Evolutionary conservation across 2,329 filamentous ascomycete genomes (phyloP).

Genomic region (Neofusicoccum sp.): DNA sequence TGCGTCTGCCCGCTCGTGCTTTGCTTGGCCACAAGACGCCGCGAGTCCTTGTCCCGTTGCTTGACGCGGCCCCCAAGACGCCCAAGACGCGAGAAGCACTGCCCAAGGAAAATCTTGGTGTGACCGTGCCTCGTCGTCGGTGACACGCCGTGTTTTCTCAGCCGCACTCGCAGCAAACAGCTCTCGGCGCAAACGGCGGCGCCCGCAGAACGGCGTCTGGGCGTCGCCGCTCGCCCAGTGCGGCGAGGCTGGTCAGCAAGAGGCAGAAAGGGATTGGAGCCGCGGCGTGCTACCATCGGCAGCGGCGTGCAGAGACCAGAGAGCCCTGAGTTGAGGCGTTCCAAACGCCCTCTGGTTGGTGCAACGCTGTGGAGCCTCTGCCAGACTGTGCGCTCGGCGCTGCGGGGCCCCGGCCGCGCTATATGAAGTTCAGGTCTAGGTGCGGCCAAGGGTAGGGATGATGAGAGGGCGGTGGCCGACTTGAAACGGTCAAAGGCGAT

Average conservation of each 20-base stretch:
- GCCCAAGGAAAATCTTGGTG: conserved; percentile 10
- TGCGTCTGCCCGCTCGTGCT: too few species aligned
- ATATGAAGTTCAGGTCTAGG: not conserved
- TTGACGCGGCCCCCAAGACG: conserved; percentile 1
- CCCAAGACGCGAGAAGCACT: conserved; percentile 4
- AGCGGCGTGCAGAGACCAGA: not conserved
- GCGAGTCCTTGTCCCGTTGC: not conserved
- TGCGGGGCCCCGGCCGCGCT: conserved; percentile 14
- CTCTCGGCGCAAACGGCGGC: conserved; percentile 3
- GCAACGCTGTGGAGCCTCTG: not conserved
- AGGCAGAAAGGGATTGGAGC: not conserved
- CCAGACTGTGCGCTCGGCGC: not conserved
- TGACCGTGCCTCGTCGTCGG: not conserved
- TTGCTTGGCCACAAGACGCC: conserved; percentile 2
- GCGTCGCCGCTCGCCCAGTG: not conserved
- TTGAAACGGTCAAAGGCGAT: not conserved
- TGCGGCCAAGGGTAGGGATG: conserved; percentile 4
- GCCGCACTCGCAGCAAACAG: conserved; percentile 5
- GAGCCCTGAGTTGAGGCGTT: conserved; percentile 4
- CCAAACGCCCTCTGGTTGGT: conserved; percentile 12
- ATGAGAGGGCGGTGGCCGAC: too few species aligned
- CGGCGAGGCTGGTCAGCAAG: not conserved
- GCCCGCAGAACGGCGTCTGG: not conserved
- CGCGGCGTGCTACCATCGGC: not conserved
- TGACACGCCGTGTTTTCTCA: not conserved